Conservation (phyloP, 306 rosid genomes). For the Casuarina equisetifolia region DNA sequence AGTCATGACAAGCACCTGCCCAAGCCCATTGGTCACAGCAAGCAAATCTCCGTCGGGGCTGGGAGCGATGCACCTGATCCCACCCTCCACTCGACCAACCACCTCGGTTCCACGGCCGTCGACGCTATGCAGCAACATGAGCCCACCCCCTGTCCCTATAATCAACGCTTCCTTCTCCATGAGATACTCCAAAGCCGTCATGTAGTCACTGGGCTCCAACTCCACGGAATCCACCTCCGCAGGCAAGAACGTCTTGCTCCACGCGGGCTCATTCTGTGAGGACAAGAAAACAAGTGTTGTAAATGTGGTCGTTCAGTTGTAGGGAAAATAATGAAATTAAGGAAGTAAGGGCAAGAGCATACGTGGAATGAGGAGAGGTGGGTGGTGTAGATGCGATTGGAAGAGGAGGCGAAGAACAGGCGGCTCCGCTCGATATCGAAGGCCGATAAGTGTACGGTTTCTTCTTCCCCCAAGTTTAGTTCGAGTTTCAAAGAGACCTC, state of each 20-base stretch:
- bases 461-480: constrained; percentile 47
- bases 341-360: background rate
- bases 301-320: background rate
- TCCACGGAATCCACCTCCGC: constrained; percentile 48
- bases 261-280: constrained; percentile 52
- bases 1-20: constrained; percentile 77
- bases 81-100: constrained; percentile 87
- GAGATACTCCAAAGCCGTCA: constrained; percentile 75
- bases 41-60: constrained; percentile 94
- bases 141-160: constrained; percentile 69
- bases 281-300: background rate
- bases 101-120: constrained; percentile 52
- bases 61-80: constrained; percentile 69
- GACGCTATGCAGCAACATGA: constrained; percentile 59
- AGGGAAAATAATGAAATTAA: background rate
- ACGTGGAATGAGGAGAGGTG: constrained; percentile 80
- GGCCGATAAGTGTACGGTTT: constrained; percentile 59
- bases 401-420: constrained; percentile 76
- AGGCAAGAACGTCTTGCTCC: constrained; percentile 44
- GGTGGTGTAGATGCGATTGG: constrained; percentile 59
- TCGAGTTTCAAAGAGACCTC: constrained; percentile 57
- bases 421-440: constrained; percentile 89
- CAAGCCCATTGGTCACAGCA: constrained; percentile 54
- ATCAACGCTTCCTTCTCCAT: constrained; percentile 95
- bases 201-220: constrained; percentile 59